Evolutionary conservation across 2,329 filamentous ascomycete species (phyloP), one percentile per base, ranked within the genome.

Genomic region (Emmonsiellopsis sp.): DNA sequence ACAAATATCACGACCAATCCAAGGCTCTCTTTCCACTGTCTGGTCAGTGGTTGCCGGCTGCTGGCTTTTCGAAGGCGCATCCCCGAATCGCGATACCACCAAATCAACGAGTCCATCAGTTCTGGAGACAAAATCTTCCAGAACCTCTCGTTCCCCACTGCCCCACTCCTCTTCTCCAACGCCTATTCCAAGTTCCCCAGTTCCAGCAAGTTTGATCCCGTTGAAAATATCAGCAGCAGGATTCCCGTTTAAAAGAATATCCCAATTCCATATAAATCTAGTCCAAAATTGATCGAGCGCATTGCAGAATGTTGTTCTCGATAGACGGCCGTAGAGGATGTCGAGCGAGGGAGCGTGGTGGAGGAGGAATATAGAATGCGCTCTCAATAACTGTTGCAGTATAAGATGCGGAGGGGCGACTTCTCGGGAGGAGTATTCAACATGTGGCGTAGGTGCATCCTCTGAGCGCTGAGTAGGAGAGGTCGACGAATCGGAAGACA

Each of bases 151-250:
- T 72, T 97, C 92, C 34, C 90, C 90, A 65, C 92, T 96, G 4
- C 92, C 92, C 67, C 90, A 86, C 53, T 96, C 88, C 72, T 97
- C 93, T 67, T 97, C 93, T 14, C 93, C 93, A 1, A 97, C 93
- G 0, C 93, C 93, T 45, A 96, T 82, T 13, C 93, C 93, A 31
- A 97, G 80, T 71, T 97, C 92, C 14, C 93, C 92, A 36, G 88
- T 90, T 6, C 86, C 88, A 10, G 91, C 88, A 34, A 98, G 77
- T 68, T 95, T 95, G 64, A 95, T 83, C 5, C 88, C 90, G 9
- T 85, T 83, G 63, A 89, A 90, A 5, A 95, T 77, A 57, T 85
- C 85, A 1, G 86, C 81, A 2, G 85, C 84, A 0, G 93, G 93
- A 62, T 95, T 96, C 7, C 90, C 92, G 64, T 92, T 88, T 42